These are phyloP conservation scores for Pseudogymnoascus sp. DNA, from an alignment of 2,329 filamentous ascomycete genomes.

Conservation along the genomic window DNA sequence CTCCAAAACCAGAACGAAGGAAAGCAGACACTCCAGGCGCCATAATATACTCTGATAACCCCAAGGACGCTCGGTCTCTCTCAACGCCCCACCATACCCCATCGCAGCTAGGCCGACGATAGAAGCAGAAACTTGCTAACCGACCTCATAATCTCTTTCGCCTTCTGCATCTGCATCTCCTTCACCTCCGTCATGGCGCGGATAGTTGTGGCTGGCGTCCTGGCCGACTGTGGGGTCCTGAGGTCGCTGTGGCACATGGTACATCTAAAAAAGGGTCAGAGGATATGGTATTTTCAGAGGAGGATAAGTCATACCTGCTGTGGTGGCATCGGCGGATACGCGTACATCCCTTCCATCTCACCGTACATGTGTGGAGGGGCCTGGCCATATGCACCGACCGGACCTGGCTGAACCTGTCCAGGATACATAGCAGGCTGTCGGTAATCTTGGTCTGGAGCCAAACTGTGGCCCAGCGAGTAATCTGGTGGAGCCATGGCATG, in stretches of 20 bases:
- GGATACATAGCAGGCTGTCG: slow-evolving; percentile 76
- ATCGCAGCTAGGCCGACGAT: slow-evolving; percentile 35
- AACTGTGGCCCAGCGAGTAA: slow-evolving; percentile 56
- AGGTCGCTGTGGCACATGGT: slow-evolving; percentile 32
- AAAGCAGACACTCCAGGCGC: slow-evolving; percentile 7
- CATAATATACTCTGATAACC: slow-evolving; percentile 6
- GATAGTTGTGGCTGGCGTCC: slow-evolving; percentile 31
- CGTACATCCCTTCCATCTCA: slow-evolving; percentile 78
- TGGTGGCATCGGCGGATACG: slow-evolving; percentile 69
- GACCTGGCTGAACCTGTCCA: slow-evolving; percentile 66
- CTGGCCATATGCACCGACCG: slow-evolving; percentile 66
- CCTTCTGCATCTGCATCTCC: slow-evolving; percentile 38
- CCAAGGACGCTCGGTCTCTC: background rate
- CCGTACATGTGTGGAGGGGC: slow-evolving; percentile 69
- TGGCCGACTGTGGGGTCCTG: slow-evolving; percentile 31
- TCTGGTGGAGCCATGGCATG: slow-evolving; percentile 53
- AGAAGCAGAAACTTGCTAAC: slow-evolving; percentile 50
- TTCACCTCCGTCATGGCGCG: slow-evolving; percentile 34
- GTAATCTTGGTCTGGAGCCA: slow-evolving; percentile 69
- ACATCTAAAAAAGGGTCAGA: slow-evolving; percentile 29
- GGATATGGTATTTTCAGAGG: background rate
- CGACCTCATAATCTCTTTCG: slow-evolving; percentile 37
- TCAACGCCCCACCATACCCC: slow-evolving; percentile 4
- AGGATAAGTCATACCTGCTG: slow-evolving; percentile 59
- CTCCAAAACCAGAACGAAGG: background rate